Base-by-base conservation (phyloP, 345 rosid genomes). In the Passiflora organensis region DNA sequence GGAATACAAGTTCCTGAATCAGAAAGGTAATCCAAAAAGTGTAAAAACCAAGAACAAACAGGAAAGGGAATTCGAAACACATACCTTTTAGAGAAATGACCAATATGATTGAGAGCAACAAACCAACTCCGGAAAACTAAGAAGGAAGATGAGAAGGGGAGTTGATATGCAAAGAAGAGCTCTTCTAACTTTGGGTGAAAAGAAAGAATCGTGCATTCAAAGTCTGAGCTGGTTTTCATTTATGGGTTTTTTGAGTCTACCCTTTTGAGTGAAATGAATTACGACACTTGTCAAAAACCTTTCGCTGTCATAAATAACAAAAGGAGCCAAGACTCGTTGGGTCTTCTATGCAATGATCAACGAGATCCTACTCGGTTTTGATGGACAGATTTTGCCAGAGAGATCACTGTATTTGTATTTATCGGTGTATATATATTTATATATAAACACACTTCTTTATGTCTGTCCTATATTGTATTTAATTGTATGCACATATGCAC, bases 331-430 rank as follows among this genome's bases (percentile, higher is more conserved):
- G 59, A 58, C 67, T 18, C 42, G 48, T 48, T 52, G 17, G n/a
- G 69, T 60, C 48, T 22, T 53, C 52, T 34, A 25, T 39, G 56
- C 13, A 68, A 67, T 71, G 65, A 73, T 69, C 46, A 43, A 60
- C 67, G 59, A 32, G 65, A 62, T 64, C 58, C 22, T 22, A 42
- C 48, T 58, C 50, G 47, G 56, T 38, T 57, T 38, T 16, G 59
- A 51, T 45, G 64, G 36, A 18, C 42, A 64, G 70, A 62, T 38
- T 46, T 44, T 20, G 66, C 32, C 51, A 43, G 45, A 42, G 43
- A 32, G 14, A 6, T 42, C 25, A 24, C 43, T 39, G 2, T 39
- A 14, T 22, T 4, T 43, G n/a, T n/a, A 5, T 1, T 23, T 2
- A 22, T 16, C 21, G 25, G 0, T 19, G 43, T 19, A 28, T 10